phyloP scores from a whole-genome alignment of 2,329 filamentous ascomycete species.

The Penicillium occitanis region DNA sequence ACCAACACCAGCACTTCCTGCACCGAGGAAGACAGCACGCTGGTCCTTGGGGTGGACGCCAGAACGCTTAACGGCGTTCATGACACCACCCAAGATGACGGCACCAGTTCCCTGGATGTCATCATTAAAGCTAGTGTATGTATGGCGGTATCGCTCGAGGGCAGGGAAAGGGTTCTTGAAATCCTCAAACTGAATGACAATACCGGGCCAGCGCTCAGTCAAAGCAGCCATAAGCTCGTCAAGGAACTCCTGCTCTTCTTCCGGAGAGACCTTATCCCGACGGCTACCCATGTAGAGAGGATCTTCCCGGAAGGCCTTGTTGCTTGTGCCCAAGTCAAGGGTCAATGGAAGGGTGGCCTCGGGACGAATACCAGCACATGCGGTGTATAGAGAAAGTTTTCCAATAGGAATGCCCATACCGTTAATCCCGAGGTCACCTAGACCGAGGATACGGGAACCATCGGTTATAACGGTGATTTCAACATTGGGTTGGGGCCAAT shows the following conservation, averaged over 20 bases:
- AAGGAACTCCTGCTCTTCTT: slow-evolving; percentile 85
- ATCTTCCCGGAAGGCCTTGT: slow-evolving; percentile 68
- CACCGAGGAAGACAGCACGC: slow-evolving; percentile 92
- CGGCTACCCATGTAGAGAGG: slow-evolving; percentile 88
- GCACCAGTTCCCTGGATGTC: slow-evolving; percentile 97
- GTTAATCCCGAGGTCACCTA: slow-evolving; percentile 94
- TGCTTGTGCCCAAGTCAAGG: slow-evolving; percentile 63
- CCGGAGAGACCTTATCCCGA: slow-evolving; percentile 72
- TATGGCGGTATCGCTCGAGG: slow-evolving; percentile 81
- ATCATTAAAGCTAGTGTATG: slow-evolving; percentile 96
- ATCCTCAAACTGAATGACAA: slow-evolving; percentile 91
- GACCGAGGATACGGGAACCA: slow-evolving; percentile 84
- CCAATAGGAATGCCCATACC: slow-evolving; percentile 98
- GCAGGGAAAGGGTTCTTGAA: slow-evolving; percentile 98
- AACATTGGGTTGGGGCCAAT: slow-evolving; percentile 87
- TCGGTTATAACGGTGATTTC: slow-evolving; percentile 98
- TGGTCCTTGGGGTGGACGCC: slow-evolving; percentile 85
- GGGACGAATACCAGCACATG: slow-evolving; percentile 90
- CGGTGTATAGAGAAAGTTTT: slow-evolving; percentile 93
- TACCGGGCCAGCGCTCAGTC: slow-evolving; percentile 71
- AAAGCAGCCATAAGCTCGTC: slow-evolving; percentile 96
- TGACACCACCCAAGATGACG: slow-evolving; percentile 82
- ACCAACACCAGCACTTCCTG: slow-evolving; percentile 91
- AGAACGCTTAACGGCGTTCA: slow-evolving; percentile 76
- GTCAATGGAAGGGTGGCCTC: slow-evolving; percentile 63